phyloP scores from a whole-genome alignment of 805 yeast genomes.

The Kazachstania bromeliacearum region DNA sequence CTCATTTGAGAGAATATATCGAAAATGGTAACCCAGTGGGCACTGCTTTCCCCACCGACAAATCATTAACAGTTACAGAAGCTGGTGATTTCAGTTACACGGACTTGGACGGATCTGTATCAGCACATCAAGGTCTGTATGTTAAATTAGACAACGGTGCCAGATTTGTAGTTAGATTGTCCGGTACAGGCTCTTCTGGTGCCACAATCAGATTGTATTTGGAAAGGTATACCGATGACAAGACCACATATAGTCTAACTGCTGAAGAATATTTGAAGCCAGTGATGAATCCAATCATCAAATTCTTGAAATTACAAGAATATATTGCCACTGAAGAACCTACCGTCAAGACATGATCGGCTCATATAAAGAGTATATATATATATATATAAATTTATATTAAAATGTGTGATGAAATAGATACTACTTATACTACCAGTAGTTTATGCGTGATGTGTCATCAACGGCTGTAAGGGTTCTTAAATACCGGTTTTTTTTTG shows the following conservation, averaged over 20 bases:
- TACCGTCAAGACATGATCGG: slow-evolving; percentile 45
- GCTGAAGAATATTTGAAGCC: slow-evolving; percentile 63
- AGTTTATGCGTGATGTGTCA: too few species aligned
- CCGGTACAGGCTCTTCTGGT: slow-evolving; percentile 97
- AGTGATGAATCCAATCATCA: slow-evolving; percentile 54
- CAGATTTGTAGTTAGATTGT: slow-evolving; percentile 79
- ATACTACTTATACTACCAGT: too few species aligned
- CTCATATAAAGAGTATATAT: too few species aligned
- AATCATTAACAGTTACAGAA: slow-evolving; percentile 48
- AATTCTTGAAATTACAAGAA: slow-evolving; percentile 62
- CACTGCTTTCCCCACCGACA: slow-evolving; percentile 36
- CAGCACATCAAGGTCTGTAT: slow-evolving; percentile 79
- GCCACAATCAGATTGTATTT: slow-evolving; percentile 92
- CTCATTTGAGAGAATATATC: slow-evolving; percentile 37
- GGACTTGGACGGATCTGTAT: slow-evolving; percentile 88
- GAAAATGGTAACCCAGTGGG: slow-evolving; percentile 39
- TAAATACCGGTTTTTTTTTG: too few species aligned
- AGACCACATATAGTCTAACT: slow-evolving; percentile 35
- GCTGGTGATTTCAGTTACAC: slow-evolving; percentile 90
- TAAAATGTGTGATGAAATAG: too few species aligned
- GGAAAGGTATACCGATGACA: slow-evolving; percentile 70
- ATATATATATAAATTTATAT: too few species aligned
- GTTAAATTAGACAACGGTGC: slow-evolving; percentile 76
- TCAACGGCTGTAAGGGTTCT: too few species aligned
- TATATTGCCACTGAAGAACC: slow-evolving; percentile 78